A percentile compares a stretch with the other conserved stretches of the same genome.
Conservation (phyloP, 2,329 filamentous ascomycete genomes). For the Arachnomyces sp. region DNA sequence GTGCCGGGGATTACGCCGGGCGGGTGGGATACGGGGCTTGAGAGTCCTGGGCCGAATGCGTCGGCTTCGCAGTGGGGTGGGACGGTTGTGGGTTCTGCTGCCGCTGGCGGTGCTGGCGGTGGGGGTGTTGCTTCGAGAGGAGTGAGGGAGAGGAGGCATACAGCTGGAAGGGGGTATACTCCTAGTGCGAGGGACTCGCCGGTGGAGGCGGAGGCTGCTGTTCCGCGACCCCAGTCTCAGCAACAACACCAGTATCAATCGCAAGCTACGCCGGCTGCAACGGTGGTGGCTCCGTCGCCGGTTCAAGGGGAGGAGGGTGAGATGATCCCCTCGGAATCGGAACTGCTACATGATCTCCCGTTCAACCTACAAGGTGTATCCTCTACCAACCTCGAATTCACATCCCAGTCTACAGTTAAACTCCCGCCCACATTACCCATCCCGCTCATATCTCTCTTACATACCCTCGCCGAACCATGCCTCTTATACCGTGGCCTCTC, state of each 20-base stretch:
- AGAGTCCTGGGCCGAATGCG: conserved; percentile 33
- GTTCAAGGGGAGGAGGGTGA: conserved; percentile 3
- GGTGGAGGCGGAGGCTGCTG: conserved; percentile 12
- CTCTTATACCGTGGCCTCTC: conserved; percentile 79
- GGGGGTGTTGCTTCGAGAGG: conserved; percentile 11
- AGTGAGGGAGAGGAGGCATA: no score
- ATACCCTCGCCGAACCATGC: conserved; percentile 86
- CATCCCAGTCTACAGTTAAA: conserved; percentile 60
- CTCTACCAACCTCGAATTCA: conserved; percentile 74
- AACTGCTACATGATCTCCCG: conserved; percentile 70
- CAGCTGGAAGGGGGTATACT: no score
- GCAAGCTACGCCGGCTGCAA: background rate
- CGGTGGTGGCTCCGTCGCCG: background rate
- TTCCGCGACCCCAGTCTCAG: background rate
- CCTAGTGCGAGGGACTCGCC: conserved; percentile 13
- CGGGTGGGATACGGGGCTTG: conserved; percentile 22
- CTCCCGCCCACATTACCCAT: conserved; percentile 73
- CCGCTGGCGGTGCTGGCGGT: conserved; percentile 17
- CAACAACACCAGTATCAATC: conserved; percentile 8
- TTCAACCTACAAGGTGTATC: conserved; percentile 91
- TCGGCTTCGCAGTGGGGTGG: conserved; percentile 32
- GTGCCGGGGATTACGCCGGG: conserved; percentile 15
- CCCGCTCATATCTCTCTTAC: conserved; percentile 77
- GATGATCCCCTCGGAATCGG: conserved; percentile 47
- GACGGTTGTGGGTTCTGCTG: conserved; percentile 17